Evolutionary conservation across 139 green algal species (phyloP), one percentile per base, ranked within the genome.

Genomic region (Marvania coccoides): DNA sequence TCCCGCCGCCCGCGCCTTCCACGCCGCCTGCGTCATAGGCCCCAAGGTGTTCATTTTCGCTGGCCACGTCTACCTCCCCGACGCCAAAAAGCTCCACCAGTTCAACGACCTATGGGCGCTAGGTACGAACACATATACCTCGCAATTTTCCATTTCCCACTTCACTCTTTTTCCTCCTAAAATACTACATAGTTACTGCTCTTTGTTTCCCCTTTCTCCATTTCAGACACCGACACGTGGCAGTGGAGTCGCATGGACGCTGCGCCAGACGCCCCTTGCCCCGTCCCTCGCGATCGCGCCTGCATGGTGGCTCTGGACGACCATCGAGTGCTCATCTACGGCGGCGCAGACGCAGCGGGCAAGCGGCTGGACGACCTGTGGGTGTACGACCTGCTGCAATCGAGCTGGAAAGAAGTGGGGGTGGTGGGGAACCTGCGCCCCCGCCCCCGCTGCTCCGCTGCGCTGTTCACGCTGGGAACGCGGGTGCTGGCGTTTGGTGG

Each of bases 21-120:
- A 91, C 46, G 53, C 62, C 4, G 70, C 48, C 2, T 73, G 59
- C 53, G 76, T 71, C 30, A 15, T 87, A 2, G 78, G 72, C 2
- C 63, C 59, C 4, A 63, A 56, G 12, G 36, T 88, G 57, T 85
- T 84, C 51, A 47, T 91, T 3, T 91, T 88, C 67, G 84, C 79
- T 3, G 85, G 85, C 3, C 85, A 91, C 55, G 83, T 90, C 2
- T 82, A 79, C 31, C 42, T 78, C 1, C 71, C 68, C 55, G 55
- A 76, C 34, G 78, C 79, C 61, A 69, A 76, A 31, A 85, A 79
- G 57, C 57, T 79, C n/a, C 84, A 83, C 7, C 75, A 77, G 28
- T 92, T 91, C 77, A 79, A 84, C 51, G 86, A 91, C 65, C 53
- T 91, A 12, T 92, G 86, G 86, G 61, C 57, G 30, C 71, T 92